Base-by-base conservation (phyloP, 2,329 filamentous ascomycete genomes). In the Phaeophleospora eucalypticola region DNA sequence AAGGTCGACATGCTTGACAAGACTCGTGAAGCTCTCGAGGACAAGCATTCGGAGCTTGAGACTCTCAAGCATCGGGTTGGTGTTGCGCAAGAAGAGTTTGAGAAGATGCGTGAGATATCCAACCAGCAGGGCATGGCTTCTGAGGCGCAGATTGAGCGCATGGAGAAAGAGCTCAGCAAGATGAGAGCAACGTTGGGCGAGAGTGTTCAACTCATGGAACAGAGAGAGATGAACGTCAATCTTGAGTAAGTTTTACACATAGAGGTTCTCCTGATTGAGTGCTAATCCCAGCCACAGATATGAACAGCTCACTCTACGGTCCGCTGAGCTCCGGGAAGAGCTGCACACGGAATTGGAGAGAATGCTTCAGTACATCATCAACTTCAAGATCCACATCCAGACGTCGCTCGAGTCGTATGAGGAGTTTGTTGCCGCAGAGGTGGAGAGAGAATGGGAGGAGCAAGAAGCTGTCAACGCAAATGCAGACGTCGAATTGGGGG, bases 351-450 rank as follows among this genome's bases (percentile, higher is more conserved):
- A 96, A 67, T 88, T 96, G 60, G 93, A 96, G 71, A 85, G 84
- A 60, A 95, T 97, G 81, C 74, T 98, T 50, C 95, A 96, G 71
- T 90, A 97, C 65, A 86, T 96, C 52, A 95, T 97, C 73, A 90
- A 94, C 63, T 97, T 98, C 80, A 98, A 98, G 73, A 87, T 98
- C 55, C 90, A 97, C 63, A 78, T 98, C 42, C 93, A 98, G 68
- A 90, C 89, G 71, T 85, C 83, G 49, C 74, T 98, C 44, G 91
- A 96, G 65, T 88, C 93, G 62, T 97, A 95, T 67, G 93, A 98
- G 70, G 83, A 84, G 46, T 95, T 96, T 64, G 89, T 96, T 4
- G 84, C 87, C 2, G 87, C 95, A 56, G 91, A 97, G 71, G 83
- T 96, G n/a, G 88, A 95, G 71, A 62, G 61, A 36, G 75, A 77